A percentile compares a stretch with the other conserved stretches of the same genome.
These are phyloP conservation scores for Sugiyamaella boreocaroliniensis DNA, from an alignment of 805 yeast species.

Conservation along the genomic window DNA sequence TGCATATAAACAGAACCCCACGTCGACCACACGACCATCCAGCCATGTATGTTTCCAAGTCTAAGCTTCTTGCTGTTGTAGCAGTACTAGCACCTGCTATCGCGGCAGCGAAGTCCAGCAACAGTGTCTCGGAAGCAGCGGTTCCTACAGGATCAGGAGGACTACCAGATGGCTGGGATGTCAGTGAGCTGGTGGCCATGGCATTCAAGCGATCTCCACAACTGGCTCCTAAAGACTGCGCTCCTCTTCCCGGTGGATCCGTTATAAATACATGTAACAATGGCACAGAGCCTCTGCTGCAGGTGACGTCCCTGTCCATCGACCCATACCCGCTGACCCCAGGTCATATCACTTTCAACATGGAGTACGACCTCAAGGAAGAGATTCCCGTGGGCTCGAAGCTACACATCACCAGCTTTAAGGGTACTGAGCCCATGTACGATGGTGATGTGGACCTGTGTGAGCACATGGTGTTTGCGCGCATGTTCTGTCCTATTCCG, in stretches of 20 bases:
- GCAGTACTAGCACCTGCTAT: background rate
- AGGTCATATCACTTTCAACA: conserved; percentile 23
- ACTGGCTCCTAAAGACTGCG: conserved; percentile 8
- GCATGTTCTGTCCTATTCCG: conserved; percentile 25
- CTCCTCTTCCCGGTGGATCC: conserved; percentile 8
- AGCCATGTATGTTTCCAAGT: background rate
- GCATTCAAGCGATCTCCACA: background rate
- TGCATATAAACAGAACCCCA: background rate
- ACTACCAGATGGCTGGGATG: background rate
- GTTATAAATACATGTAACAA: conserved; percentile 10
- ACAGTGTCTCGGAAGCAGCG: background rate
- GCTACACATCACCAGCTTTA: conserved; percentile 20
- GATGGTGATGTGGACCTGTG: conserved; percentile 24
- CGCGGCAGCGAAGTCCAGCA: background rate
- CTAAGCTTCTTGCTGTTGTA: background rate
- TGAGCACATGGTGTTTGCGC: conserved; percentile 22
- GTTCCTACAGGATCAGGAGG: background rate
- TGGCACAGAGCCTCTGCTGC: conserved; percentile 22
- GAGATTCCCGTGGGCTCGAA: conserved; percentile 21
- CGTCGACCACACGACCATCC: background rate
- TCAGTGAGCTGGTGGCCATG: background rate
- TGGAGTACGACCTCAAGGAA: conserved; percentile 19
- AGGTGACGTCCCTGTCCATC: conserved; percentile 19
- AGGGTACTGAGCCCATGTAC: conserved; percentile 13
- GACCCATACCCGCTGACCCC: conserved; percentile 26